These are phyloP conservation scores for Urochloa ruziziensis DNA, from an alignment of 176 grass and related monocot genomes.

Conservation along the genomic window DNA sequence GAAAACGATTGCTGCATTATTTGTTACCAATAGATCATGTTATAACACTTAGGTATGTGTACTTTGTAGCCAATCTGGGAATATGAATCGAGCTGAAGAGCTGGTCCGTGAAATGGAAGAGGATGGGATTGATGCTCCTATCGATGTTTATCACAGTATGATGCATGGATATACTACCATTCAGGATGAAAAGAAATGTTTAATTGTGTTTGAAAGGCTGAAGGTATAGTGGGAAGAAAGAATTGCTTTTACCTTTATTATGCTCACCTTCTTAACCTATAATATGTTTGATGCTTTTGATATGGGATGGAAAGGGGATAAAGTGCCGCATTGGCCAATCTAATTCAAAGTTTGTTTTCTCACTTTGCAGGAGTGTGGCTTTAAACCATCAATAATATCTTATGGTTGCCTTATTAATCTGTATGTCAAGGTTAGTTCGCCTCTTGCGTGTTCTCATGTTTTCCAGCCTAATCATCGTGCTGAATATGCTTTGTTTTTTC, in stretches of 20 bases:
- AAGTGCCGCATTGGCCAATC: background rate
- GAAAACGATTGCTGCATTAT: background rate
- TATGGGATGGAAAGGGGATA: background rate
- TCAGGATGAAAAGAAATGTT: slow-evolving; percentile 82
- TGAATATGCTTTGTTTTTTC: background rate
- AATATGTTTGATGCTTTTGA: background rate
- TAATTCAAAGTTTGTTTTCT: slow-evolving; percentile 29
- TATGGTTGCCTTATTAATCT: slow-evolving; percentile 97
- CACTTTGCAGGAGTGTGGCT: slow-evolving; percentile 77
- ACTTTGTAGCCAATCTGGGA: slow-evolving; percentile 79
- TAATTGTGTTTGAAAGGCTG: slow-evolving; percentile 87
- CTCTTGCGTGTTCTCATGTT: background rate
- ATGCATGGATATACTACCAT: slow-evolving; percentile 94
- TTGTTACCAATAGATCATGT: background rate
- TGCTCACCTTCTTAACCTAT: background rate
- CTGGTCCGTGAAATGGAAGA: slow-evolving; percentile 94
- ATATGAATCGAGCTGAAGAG: slow-evolving; percentile 82
- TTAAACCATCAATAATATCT: slow-evolving; percentile 82
- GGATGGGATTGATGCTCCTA: slow-evolving; percentile 81
- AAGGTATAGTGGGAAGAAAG: slow-evolving; percentile 48
- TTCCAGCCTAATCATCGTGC: background rate
- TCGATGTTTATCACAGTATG: slow-evolving; percentile 96
- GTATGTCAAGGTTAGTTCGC: slow-evolving; percentile 74
- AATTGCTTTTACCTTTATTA: background rate
- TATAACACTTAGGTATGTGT: slow-evolving; percentile 15